Evolutionary conservation across 768 basidiomycete genomes (phyloP), one percentile per base, ranked within the genome.

Genomic region (Agaricus sinodeliciosus): DNA sequence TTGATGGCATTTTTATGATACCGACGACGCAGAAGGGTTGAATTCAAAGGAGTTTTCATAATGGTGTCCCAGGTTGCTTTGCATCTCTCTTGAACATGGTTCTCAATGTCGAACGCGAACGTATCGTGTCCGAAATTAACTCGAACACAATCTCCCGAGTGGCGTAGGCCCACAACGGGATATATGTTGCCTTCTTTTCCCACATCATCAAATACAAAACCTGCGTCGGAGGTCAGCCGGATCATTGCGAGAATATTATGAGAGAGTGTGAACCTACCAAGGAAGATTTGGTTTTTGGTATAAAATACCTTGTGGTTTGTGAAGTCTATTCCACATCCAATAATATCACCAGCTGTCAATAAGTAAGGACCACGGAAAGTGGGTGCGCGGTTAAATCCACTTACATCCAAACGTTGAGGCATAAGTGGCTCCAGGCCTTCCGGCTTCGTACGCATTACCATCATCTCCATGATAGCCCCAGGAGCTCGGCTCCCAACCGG

Each of bases 401-500:
- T 63, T 65, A 93, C 92, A 83, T 60, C 88, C 85, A 65, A 87
- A 97, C 0, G 79, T 80, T 41, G 85, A 84, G 8, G 90, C 89
- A 67, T 86, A 96, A 13, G 78, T 69, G 43, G 77, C 75, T 26
- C 89, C 90, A 28, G 75, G 81, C 64, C 79, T 83, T 54, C 89
- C 84, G 4, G 82, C 80, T 22, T 86, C 81, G 67, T 89, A 91
- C 2, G 85, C 75, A 53, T 75, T 79, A 4, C 93, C 92, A 61
- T 90, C 91, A 59, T 94, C 90, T n/a, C 87, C 91, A 60, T 93
- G 87, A 65, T 92, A 95, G 48, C 91, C 92, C 89, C 91, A 94
- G 4, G 90, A 93, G 57, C 81, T 79, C 53, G 75, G 71, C 64
- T 93, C 89, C 87, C 86, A 90, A 18, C 92, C 92, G 34, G 93